Base-by-base conservation (phyloP, 2,329 filamentous ascomycete genomes). In the Neonectria hederae region DNA sequence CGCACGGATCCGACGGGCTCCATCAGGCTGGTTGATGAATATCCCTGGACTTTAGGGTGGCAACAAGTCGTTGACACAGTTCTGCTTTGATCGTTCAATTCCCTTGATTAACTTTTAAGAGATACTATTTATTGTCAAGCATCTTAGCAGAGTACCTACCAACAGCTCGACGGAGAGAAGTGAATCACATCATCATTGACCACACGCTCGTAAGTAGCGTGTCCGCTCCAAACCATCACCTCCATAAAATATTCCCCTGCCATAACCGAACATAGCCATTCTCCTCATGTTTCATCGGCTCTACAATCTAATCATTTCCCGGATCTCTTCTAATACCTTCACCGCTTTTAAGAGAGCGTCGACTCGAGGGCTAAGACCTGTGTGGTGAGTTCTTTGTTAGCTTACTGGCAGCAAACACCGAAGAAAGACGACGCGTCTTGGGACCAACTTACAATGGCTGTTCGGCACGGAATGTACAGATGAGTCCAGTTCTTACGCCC, bases 401-500 rank as follows among this genome's bases (percentile, higher is more conserved):
- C 62, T 63, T 59, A 59, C 32, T n/a, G 40, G 13, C 3, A 43
- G 21, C 46, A 24, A 21, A 42, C 17, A 21, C n/a, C 10, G 38
- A n/a, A 32, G 22, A 14, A 7, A 22, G 17, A 38, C 1, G 24
- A 8, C 28, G 30, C n/a, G 11, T 19, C 21, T 43, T 52, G 35
- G 48, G 42, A 9, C 9, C 43, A 56, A 82, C 87, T 82, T 82
- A 97, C 94, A 78, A 97, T 82, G 21, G 93, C 95, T 66, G 91
- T 94, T 73, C 95, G 86, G 56, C 88, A 88, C 17, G 95, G 95
- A 65, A 97, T 88, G 77, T 99, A 99, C 57, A 97, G 87, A 77
- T 98, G 96, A 52, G 93, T 88, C 83, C 93, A 97, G 80, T 98
- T 98, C 82, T 87, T 91, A 66, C 96, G 85, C 14, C 87, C 88